Evolutionary conservation across 2,329 filamentous ascomycete genomes (phyloP), one percentile per base, ranked within the genome.

Genomic region (Alternaria postmessia): DNA sequence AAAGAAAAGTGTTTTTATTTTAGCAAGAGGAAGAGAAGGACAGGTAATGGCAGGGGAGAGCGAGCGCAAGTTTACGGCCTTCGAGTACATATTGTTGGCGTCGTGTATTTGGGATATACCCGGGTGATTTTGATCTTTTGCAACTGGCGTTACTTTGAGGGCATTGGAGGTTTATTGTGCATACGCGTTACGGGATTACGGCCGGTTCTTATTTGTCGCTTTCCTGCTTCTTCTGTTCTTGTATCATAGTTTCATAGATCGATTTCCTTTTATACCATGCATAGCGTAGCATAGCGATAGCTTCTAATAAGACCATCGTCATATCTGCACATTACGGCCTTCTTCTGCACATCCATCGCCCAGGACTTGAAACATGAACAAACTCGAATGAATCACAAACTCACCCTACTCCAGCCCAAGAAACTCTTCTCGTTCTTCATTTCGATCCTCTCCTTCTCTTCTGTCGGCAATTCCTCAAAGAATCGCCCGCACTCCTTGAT

Each of bases 401-500:
- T 75, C 62, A 82, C 80, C 67, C 78, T 73, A 65, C 78, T 81
- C 74, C 82, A 83, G 0, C 82, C 82, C 59, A 84, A 58, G 66
- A 83, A 84, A 52, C 80, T 82, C 65, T 73, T 77, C 66, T 80
- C 63, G 58, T 83, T 82, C 79, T 82, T 83, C 82, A 84, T 84
- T 69, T 84, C 82, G 54, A 84, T 83, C 42, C 58, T 74, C 58
- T 86, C 88, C 87, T 96, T 96, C 78, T 95, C 91, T 67, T 90
- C 88, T 62, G 82, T 75, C 1, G 91, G 89, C 57, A 96, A 84
- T 61, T 92, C 87, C 44, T 78, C 75, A 70, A 96, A 96, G 78
- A 96, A 95, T 0, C 80, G 82, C 54, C 86, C 87, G 44, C 91
- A 91, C 71, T 93, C 85, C 3, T 80, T 71, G 54, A 92, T 88